These are phyloP conservation scores for Cylindrodendrum hubeiense DNA, from an alignment of 2,329 filamentous ascomycete species.

Conservation along the genomic window DNA sequence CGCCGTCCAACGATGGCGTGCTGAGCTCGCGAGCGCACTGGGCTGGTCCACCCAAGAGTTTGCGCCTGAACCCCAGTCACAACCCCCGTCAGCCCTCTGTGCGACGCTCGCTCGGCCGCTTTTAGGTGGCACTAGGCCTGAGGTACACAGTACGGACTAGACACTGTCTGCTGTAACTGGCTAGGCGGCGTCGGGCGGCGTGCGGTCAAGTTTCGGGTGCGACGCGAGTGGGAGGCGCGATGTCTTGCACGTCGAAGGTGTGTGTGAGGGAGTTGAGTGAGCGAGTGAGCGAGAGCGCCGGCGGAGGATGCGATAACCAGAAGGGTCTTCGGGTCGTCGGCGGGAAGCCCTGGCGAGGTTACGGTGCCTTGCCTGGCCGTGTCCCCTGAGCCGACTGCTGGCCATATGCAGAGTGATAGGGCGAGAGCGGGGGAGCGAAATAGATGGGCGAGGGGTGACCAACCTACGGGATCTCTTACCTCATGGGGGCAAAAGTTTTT, in stretches of 20 bases:
- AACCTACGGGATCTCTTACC: constrained; percentile 7
- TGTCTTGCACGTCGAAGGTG: constrained; percentile 23
- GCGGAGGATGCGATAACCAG: constrained; percentile 27
- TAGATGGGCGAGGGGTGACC: constrained; percentile 20
- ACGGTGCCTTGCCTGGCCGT: constrained; percentile 14
- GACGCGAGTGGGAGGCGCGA: constrained; percentile 8
- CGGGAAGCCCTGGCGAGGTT: constrained; percentile 23
- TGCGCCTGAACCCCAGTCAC: constrained; percentile 38
- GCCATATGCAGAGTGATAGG: constrained; percentile 26
- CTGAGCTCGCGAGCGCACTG: constrained; percentile 37
- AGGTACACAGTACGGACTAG: constrained; percentile 21
- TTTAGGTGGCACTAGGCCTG: constrained; percentile 20
- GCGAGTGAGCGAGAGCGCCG: constrained; percentile 10
- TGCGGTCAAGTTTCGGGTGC: background rate
- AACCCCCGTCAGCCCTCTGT: constrained; percentile 27
- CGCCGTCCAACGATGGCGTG: constrained; percentile 45
- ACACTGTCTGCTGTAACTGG: constrained; percentile 12
- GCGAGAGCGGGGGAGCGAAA: constrained; percentile 31
- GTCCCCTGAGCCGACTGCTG: constrained; percentile 22
- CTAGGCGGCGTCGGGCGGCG: background rate
- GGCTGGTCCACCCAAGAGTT: constrained; percentile 38
- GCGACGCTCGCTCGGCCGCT: constrained; percentile 27
- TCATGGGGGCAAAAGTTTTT: constrained; percentile 14
- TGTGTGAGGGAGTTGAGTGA: constrained; percentile 11
- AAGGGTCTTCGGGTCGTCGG: constrained; percentile 42